Evolutionary conservation across 306 rosid genomes (phyloP).

Genomic region (Lathyrus sativus): DNA sequence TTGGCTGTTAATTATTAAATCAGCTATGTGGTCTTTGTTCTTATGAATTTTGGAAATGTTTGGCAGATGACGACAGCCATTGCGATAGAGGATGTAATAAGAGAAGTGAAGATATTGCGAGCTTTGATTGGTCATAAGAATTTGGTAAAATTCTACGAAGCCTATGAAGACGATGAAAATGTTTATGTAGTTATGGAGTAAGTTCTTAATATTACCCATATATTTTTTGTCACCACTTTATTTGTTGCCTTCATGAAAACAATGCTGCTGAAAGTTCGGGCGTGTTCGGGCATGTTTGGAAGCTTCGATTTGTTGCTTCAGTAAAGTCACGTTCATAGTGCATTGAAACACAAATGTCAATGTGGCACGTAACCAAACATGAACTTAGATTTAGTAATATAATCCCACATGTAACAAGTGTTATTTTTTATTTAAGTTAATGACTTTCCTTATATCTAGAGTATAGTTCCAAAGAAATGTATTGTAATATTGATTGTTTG

Average conservation of each 20-base stretch:
- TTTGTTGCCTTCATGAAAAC: too few species aligned
- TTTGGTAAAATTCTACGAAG: slow-evolving; percentile 78
- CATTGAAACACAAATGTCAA: neutral
- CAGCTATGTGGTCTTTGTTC: slow-evolving; percentile 34
- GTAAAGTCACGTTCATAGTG: neutral
- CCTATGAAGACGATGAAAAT: slow-evolving; percentile 78
- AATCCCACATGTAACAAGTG: neutral
- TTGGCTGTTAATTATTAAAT: too few species aligned
- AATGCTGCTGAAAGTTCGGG: neutral
- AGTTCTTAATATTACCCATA: slow-evolving; percentile 42
- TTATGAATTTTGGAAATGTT: slow-evolving; percentile 36
- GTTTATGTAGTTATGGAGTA: slow-evolving; percentile 90
- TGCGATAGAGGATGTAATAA: slow-evolving; percentile 80
- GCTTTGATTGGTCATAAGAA: slow-evolving; percentile 79
- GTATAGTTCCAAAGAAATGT: neutral
- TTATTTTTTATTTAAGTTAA: neutral
- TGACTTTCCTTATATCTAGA: slow-evolving; percentile 3
- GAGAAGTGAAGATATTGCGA: slow-evolving; percentile 86
- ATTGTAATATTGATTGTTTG: slow-evolving; percentile 19
- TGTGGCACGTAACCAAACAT: neutral
- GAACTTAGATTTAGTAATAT: neutral
- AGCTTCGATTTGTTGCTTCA: neutral
- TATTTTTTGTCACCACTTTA: too few species aligned
- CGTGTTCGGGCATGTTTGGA: neutral
- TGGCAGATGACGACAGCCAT: slow-evolving; percentile 87